phyloP scores from a whole-genome alignment of 2,329 filamentous ascomycete genomes.

The Emericellopsis cladophorae region DNA sequence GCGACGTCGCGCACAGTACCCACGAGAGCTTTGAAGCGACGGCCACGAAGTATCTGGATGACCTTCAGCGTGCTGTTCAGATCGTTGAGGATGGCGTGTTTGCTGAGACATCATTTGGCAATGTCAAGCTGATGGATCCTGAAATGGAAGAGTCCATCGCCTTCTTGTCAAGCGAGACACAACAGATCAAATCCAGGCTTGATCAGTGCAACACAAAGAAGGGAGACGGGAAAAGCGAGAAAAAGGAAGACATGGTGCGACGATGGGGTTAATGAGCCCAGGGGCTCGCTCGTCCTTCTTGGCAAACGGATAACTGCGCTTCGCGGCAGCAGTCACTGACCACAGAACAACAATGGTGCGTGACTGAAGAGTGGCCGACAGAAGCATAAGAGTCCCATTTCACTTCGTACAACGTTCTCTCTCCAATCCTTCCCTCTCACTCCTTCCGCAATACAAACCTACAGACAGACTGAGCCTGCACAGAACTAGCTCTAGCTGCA shows the following conservation, averaged over 20 bases:
- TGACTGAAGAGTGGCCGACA: no score
- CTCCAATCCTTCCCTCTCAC: no score
- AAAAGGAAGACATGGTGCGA: constrained; percentile 31
- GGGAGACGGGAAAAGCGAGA: constrained; percentile 24
- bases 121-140: constrained; percentile 36
- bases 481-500: no score
- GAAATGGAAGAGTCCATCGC: constrained; percentile 38
- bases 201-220: constrained; percentile 22
- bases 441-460: no score
- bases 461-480: no score
- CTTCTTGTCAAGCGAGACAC: constrained; percentile 31
- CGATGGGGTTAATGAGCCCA: constrained; percentile 14
- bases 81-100: constrained; percentile 37
- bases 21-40: constrained; percentile 37
- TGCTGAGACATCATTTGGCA: constrained; percentile 35
- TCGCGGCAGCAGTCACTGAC: no score
- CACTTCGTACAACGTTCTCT: no score
- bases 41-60: constrained; percentile 27
- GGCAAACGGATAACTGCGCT: no score
- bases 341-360: no score
- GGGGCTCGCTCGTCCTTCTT: no score
- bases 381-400: no score
- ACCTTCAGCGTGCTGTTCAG: constrained; percentile 33
- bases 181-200: constrained; percentile 24
- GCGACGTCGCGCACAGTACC: constrained; percentile 27